phyloP scores from a whole-genome alignment of 805 yeast genomes.

The Scheffersomyces amazonensis region DNA sequence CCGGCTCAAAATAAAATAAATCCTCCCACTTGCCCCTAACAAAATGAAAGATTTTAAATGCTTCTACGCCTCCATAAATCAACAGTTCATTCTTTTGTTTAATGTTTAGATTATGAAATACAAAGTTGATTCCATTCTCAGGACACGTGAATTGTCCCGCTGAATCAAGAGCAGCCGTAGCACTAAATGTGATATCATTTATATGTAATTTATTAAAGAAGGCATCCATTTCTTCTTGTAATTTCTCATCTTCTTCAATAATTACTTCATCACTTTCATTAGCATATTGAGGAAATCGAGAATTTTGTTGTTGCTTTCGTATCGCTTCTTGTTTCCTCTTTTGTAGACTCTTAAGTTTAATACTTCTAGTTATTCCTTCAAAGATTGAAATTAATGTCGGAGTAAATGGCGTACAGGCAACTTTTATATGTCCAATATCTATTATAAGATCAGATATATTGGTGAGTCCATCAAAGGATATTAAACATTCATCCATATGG shows the following conservation, averaged over 20 bases:
- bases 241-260: slow-evolving; percentile 7
- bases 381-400: slow-evolving; percentile 35
- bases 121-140: slow-evolving; percentile 21
- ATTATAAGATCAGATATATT: slow-evolving; percentile 32
- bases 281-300: slow-evolving; percentile 24
- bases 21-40: slow-evolving; percentile 13
- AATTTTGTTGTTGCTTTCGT: slow-evolving; percentile 4
- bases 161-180: slow-evolving; percentile 43
- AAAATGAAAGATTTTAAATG: slow-evolving; percentile 21
- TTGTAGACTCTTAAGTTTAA: slow-evolving; percentile 31
- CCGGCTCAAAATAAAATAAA: slow-evolving; percentile 24
- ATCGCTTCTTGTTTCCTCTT: slow-evolving; percentile 14
- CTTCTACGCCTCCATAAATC: slow-evolving; percentile 48
- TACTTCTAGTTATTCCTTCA: slow-evolving; percentile 33
- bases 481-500: slow-evolving; percentile 31
- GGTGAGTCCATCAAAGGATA: slow-evolving; percentile 49
- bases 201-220: slow-evolving; percentile 40
- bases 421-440: slow-evolving; percentile 35
- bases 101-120: slow-evolving; percentile 28
- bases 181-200: slow-evolving; percentile 33
- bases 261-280: slow-evolving; percentile 13
- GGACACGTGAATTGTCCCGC: slow-evolving; percentile 42
- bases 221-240: slow-evolving; percentile 11
- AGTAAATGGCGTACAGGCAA: slow-evolving; percentile 44
- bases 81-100: slow-evolving; percentile 42